Evolutionary conservation across 805 yeast genomes (phyloP).

Genomic region (Wickerhamomyces canadensis): DNA sequence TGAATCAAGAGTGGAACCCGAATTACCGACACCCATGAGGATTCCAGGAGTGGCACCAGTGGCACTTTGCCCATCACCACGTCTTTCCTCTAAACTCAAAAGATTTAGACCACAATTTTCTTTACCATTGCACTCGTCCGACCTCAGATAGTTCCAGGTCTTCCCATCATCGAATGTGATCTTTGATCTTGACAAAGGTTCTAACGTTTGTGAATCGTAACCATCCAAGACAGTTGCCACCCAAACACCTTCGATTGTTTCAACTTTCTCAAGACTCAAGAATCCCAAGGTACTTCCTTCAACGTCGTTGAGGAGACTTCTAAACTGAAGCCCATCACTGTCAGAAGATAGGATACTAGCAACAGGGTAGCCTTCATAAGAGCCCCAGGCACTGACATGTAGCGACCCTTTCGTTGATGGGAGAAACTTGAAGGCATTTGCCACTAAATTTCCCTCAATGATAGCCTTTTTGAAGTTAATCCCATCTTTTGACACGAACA

Average conservation of each 20-base stretch:
- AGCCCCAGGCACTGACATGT: conserved; percentile 30
- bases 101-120: conserved; percentile 30
- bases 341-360: conserved; percentile 34
- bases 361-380: conserved; percentile 16
- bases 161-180: conserved; percentile 37
- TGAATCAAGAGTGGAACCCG: conserved; percentile 20
- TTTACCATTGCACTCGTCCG: conserved; percentile 23
- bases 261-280: conserved; percentile 34
- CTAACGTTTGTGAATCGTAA: conserved; percentile 9
- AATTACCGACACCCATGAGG: conserved; percentile 36
- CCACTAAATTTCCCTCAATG: conserved; percentile 22
- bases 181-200: conserved; percentile 25
- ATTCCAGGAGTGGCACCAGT: conserved; percentile 40
- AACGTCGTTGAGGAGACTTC: conserved; percentile 35
- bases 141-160: conserved; percentile 28
- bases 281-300: conserved; percentile 25
- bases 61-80: conserved; percentile 23
- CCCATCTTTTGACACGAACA: conserved; percentile 30
- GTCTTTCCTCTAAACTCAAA: conserved; percentile 28
- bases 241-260: conserved; percentile 65
- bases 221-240: conserved; percentile 35
- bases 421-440: conserved; percentile 23
- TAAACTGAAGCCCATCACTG: conserved; percentile 45
- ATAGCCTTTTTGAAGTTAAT: conserved; percentile 27
- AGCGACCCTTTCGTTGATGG: conserved; percentile 36